Evolutionary conservation across 495 filamentous ascomycete species (phyloP), one percentile per base, ranked within the genome.

Genomic region (Talaromyces liani): DNA sequence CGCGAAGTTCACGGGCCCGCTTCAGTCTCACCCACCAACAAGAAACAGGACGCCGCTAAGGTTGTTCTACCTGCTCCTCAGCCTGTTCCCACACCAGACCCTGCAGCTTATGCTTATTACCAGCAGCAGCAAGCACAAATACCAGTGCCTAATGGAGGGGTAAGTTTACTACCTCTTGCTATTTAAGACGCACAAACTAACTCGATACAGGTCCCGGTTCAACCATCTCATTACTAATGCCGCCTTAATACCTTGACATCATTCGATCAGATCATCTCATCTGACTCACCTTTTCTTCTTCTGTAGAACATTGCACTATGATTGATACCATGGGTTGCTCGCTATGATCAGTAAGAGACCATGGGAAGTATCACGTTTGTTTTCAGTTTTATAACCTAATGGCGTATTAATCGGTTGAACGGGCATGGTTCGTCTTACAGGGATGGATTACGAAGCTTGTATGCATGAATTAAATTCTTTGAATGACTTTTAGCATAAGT

Each of bases 1-100:
- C 84, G 86, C 41, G 90, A 97, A 72, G 80, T 97, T 31, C 92
- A 93, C 69, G 94, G 95, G 5, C 77, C 79, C 18, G 66, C 69
- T 1, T 80, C 77, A 22, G 77, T 81, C 16, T 62, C 64, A 9
- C 67, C 76, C 56, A 60, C 67, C 31, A 64, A 69, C 53, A 74
- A 75, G 58, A 72, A 72, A 22, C 72, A 71, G 9, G 75, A 69
- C n/a, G 65, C 66, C 60, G 67, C 64, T 27, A 66, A 71, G 49
- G 60, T 63, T 10, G 58, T 53, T 29, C 62, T 64, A 47, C 62
- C 55, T 47, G 62, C 45, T 53, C 47, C 29, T 49, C 63, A 63
- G 45, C 9, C 60, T 29, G 53, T 62, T 16, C 57, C 64, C 56
- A 61, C 58, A 31, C 27, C 60, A 29, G 65, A 62, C 16, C 65